Conservation (phyloP, 73 alveolate species). For the Blepharisma stoltei region DNA sequence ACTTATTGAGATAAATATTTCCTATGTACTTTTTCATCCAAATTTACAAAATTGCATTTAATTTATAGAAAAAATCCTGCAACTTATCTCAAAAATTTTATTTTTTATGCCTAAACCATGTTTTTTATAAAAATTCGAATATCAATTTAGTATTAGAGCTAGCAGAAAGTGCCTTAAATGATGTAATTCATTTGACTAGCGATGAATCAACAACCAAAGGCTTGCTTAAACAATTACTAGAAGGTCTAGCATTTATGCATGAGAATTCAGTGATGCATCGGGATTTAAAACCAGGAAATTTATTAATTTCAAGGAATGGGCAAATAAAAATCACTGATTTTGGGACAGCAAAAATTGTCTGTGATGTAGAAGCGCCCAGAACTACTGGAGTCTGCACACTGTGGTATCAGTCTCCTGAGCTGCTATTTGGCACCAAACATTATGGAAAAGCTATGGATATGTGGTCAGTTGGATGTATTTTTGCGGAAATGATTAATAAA, state of each 20-base stretch:
- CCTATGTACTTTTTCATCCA: too few relatives aligned
- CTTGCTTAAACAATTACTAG: slow-evolving; percentile 61
- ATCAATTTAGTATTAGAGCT: slow-evolving; percentile 66
- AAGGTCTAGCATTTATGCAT: slow-evolving; percentile 78
- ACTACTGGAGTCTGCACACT: slow-evolving; percentile 39
- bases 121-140: slow-evolving; percentile 26
- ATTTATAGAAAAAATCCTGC: too few relatives aligned
- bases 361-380: slow-evolving; percentile 52
- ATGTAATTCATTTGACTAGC: slow-evolving; percentile 43
- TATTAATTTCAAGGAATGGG: slow-evolving; percentile 60
- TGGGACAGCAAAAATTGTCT: slow-evolving; percentile 79
- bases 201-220: slow-evolving; percentile 54
- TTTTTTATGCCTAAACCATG: too few relatives aligned
- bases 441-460: slow-evolving; percentile 66
- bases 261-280: slow-evolving; percentile 76
- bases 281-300: slow-evolving; percentile 85
- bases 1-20: too few relatives aligned
- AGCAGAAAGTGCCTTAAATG: slow-evolving; percentile 54
- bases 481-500: slow-evolving; percentile 43
- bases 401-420: slow-evolving; percentile 96
- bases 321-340: slow-evolving; percentile 76
- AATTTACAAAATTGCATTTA: too few relatives aligned
- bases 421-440: slow-evolving; percentile 71
- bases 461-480: slow-evolving; percentile 58
- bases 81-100: too few relatives aligned